These are phyloP conservation scores for Ajuga reptans DNA, from an alignment of 305 asterid genomes.

Conservation along the genomic window DNA sequence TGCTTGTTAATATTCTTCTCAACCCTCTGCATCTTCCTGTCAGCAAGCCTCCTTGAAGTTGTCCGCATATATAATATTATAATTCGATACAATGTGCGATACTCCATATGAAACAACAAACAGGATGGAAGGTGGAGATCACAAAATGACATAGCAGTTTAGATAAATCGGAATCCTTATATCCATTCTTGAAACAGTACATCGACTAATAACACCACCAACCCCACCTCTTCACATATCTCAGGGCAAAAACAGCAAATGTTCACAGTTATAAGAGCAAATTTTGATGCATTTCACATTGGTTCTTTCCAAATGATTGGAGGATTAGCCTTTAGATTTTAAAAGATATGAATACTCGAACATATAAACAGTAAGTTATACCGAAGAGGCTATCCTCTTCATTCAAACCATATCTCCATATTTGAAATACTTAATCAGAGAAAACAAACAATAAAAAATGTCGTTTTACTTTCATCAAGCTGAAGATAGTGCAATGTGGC, in stretches of 20 bases:
- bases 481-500: too few species aligned
- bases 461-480: too few species aligned
- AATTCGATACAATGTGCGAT: background rate
- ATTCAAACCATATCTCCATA: too few species aligned
- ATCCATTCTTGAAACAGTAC: background rate
- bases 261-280: background rate
- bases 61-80: constrained; percentile 35
- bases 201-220: background rate
- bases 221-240: background rate
- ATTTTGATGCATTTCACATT: background rate
- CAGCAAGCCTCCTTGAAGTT: constrained; percentile 81
- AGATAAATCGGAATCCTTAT: background rate
- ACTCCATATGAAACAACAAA: background rate
- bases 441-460: too few species aligned
- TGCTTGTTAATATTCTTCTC: constrained; percentile 79
- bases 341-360: too few species aligned
- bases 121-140: background rate
- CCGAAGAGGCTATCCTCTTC: too few species aligned
- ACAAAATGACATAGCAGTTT: background rate
- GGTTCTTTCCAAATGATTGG: too few species aligned
- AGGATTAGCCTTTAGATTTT: too few species aligned
- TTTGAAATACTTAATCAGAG: too few species aligned
- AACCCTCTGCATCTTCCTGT: constrained; percentile 73
- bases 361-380: too few species aligned
- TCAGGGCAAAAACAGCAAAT: background rate